Evolutionary conservation across 148 eudicot genomes (phyloP), one percentile per base, ranked within the genome.

Genomic region (Talinum fruticosum): DNA sequence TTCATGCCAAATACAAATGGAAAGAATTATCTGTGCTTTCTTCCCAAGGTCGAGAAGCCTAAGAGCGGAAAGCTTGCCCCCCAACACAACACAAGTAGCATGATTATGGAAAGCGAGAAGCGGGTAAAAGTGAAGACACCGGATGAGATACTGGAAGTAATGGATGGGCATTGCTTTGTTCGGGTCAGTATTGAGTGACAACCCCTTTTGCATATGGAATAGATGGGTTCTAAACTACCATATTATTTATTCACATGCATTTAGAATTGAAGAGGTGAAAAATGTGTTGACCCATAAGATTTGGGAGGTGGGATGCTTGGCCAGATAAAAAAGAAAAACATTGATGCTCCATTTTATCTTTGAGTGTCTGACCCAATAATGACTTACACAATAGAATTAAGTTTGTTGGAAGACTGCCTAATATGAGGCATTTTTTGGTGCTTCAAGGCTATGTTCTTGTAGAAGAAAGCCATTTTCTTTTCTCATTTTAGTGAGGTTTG

Each of bases 81-180:
- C 80, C 97, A 84, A 82, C 89, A 86, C 71, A 95, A 95, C 76
- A 87, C 87, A 36, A 92, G 94, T 85, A 92, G 91, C 79, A 83
- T 95, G 87, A 91, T 95, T 76, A 76, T 92, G 91, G 97, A 91
- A 79, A 87, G 89, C 72, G 96, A 89, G 85, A 87, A 88, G 79
- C 87, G 81, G 38, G 65, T 89, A 79, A 95, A 88, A 76, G 86
- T 91, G 79, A 95, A 91, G 87, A 92, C 97, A 59, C 96, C 98
- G 36, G 98, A 95, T 87, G 98, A 95, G 87, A 87, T 95, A 61
- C 92, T 95, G 79, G 90, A 91, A 82, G 85, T 86, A 57, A 86
- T 91, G 71, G 90, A 90, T 79, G 96, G 88, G 37, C 81, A 30
- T 24, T 95, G 99, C 83, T 87, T 95, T 81, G 10, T 90, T 53